Percentiles rank a stretch among this genome's conserved stretches.
phyloP scores from a whole-genome alignment of 1,139 yeast species.

The Scheffersomyces parashehatae region DNA sequence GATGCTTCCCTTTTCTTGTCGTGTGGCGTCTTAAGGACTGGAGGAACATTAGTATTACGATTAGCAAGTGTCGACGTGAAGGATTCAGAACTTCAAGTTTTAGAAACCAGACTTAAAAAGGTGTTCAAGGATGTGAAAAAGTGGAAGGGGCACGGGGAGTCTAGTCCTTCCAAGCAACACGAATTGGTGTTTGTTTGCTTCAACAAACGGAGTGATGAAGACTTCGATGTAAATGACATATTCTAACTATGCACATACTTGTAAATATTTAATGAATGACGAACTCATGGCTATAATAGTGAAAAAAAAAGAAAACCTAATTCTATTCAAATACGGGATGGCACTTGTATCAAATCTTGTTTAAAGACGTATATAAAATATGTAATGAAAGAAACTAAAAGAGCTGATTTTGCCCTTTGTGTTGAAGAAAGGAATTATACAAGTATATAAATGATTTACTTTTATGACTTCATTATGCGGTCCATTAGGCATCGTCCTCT shows the following conservation, averaged over 20 bases:
- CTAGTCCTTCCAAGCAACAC: constrained; percentile 58
- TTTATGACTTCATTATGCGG: no score
- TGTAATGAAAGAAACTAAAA: neutral
- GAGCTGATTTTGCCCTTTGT: constrained; percentile 1
- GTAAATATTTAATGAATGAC: no score
- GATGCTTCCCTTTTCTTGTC: constrained; percentile 86
- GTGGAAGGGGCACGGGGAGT: constrained; percentile 22
- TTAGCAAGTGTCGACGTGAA: constrained; percentile 57
- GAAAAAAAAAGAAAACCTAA: no score
- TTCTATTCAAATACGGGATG: neutral
- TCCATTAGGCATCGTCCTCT: constrained; percentile 10
- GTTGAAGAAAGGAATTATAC: constrained; percentile 1
- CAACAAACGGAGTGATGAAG: constrained; percentile 39
- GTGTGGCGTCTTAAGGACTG: constrained; percentile 63
- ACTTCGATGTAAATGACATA: constrained; percentile 32
- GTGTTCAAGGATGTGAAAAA: constrained; percentile 46
- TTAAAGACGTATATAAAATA: neutral
- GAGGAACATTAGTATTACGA: constrained; percentile 76
- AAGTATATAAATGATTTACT: neutral
- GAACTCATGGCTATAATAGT: no score
- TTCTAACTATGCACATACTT: constrained; percentile 3
- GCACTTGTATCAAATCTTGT: neutral
- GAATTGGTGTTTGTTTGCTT: constrained; percentile 75
- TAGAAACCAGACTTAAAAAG: constrained; percentile 56
- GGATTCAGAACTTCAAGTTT: constrained; percentile 55